Evolutionary conservation across 164 flowering plant genomes (phyloP).

Genomic region (Magnolia officinalis): DNA sequence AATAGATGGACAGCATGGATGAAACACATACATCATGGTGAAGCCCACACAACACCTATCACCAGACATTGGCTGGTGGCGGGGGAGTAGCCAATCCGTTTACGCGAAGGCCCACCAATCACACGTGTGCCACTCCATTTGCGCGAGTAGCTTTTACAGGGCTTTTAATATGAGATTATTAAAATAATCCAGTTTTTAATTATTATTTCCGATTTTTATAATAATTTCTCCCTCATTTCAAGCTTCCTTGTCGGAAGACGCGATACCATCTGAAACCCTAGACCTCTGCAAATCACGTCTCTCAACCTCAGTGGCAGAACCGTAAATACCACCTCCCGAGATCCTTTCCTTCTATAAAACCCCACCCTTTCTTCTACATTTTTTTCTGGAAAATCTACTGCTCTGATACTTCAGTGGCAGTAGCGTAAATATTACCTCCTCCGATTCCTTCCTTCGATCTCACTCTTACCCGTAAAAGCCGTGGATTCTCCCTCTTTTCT

Average conservation of each 20-base stretch:
- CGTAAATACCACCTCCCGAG: background rate
- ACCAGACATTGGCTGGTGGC: too few species aligned
- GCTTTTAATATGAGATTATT: too few species aligned
- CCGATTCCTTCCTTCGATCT: slow-evolving; percentile 3
- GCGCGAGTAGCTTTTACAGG: background rate
- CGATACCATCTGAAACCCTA: background rate
- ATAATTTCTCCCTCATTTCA: slow-evolving; percentile 5
- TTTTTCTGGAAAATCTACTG: background rate
- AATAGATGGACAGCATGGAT: too few species aligned
- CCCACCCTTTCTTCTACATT: background rate
- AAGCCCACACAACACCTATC: too few species aligned
- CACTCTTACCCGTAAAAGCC: background rate
- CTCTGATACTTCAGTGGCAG: background rate
- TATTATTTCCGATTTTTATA: too few species aligned
- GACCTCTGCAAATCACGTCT: background rate
- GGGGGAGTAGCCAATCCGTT: too few species aligned
- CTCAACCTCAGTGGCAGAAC: background rate
- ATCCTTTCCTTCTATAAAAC: background rate
- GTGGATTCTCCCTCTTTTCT: background rate
- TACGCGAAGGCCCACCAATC: background rate
- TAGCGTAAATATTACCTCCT: background rate
- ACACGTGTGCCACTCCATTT: background rate
- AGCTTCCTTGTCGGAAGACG: background rate
- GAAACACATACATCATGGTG: too few species aligned
- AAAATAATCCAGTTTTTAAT: too few species aligned